Percentiles rank a stretch among this genome's conserved stretches.
Evolutionary conservation across 305 asterid species (phyloP).

Genomic region (Nicotiana rustica): DNA sequence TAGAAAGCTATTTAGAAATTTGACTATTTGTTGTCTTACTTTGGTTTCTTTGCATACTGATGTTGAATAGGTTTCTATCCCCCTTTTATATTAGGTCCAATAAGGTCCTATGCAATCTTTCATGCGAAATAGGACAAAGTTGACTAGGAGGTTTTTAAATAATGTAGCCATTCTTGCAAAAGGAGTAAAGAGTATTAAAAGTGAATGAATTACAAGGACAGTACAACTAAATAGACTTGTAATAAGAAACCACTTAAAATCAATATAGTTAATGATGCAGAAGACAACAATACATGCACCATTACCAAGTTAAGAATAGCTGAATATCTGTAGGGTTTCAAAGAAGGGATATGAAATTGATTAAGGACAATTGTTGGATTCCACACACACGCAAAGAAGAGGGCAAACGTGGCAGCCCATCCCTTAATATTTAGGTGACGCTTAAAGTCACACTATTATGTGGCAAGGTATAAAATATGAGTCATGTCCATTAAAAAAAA

Average conservation of each 20-base stretch:
- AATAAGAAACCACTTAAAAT: too few species aligned
- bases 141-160: slow-evolving; percentile 7
- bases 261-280: not conserved
- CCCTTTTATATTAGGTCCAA: slow-evolving; percentile 1
- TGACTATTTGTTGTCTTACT: too few species aligned
- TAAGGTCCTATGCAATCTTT: not conserved
- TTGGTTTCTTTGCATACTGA: too few species aligned
- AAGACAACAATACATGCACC: not conserved
- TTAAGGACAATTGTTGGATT: not conserved
- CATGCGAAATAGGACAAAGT: not conserved
- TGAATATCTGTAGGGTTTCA: slow-evolving; percentile 11
- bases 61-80: not conserved
- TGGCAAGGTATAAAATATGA: too few species aligned
- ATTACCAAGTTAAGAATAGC: slow-evolving; percentile 1
- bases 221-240: not conserved
- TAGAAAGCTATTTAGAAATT: too few species aligned
- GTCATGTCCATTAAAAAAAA: too few species aligned
- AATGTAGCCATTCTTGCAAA: not conserved
- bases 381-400: not conserved
- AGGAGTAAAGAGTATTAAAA: not conserved
- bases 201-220: not conserved
- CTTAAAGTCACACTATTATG: too few species aligned
- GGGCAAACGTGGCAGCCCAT: too few species aligned
- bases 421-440: too few species aligned
- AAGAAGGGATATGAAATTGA: not conserved